Evolutionary conservation across 2,329 filamentous ascomycete genomes (phyloP), one percentile per base, ranked within the genome.

Genomic region (Trichoderma asperellum): DNA sequence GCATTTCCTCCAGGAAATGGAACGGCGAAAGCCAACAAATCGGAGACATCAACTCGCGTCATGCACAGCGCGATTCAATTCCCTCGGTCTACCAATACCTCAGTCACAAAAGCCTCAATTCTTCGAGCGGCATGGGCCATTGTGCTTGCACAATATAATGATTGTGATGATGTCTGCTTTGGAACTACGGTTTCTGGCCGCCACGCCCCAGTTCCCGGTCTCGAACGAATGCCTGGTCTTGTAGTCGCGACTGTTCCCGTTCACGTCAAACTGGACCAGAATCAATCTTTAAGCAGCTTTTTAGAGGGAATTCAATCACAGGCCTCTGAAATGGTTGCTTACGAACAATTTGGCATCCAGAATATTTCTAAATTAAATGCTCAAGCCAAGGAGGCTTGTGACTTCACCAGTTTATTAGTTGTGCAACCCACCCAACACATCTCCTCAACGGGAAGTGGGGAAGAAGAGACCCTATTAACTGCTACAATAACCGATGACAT

Each of bases 61-160:
- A 57, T 63, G 67, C 55, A 32, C 18, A 70, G 18, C 52, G 59
- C 57, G 6, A 61, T 60, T 37, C 56, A 37, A 47, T 68, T 55
- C 52, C 56, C 40, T 35, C 40, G 27, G 5, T 71, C 49, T 37
- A 68, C 61, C 43, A 64, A 35, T 4, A 62, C 40, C 7, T 72
- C 57, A 21, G 68, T 74, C 21, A 75, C 74, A 0, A 49, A 73
- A 5, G 72, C 76, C 0, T 74, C 72, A 0, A 40, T 77, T 3
- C 66, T 77, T n/a, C 73, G 77, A 10, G 75, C 76, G 0, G 75
- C 77, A 4, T 76, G 75, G 73, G 69, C 75, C 1, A 63, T 85
- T 10, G 75, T 82, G 5, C 75, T 81, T 1, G 77, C 77, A 0
- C 71, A 79, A 3, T 81, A 82, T 64, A 76, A 80, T 70, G 76